phyloP scores from a whole-genome alignment of 441 rosid species.

The Capsella rubella region DNA sequence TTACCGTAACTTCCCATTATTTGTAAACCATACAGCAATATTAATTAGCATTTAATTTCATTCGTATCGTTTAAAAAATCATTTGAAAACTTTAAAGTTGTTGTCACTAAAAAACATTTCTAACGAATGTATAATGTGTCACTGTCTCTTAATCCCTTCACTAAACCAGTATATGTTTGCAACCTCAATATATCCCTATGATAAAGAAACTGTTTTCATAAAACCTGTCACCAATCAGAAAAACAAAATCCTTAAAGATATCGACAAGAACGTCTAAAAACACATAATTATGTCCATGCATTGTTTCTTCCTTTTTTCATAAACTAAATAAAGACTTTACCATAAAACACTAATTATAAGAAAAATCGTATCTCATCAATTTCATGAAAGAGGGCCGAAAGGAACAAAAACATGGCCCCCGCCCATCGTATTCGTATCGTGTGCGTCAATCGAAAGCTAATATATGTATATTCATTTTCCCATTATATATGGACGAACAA shows the following conservation, averaged over 20 bases:
- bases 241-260: conserved; percentile 12
- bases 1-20: background rate
- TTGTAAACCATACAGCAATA: background rate
- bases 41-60: background rate
- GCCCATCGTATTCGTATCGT: background rate
- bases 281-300: conserved; percentile 30
- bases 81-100: too few relatives aligned
- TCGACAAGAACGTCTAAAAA: conserved; percentile 36
- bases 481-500: background rate
- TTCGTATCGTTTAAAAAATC: too few relatives aligned
- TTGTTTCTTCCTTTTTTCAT: background rate
- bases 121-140: background rate
- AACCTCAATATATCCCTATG: background rate
- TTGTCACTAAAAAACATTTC: too few relatives aligned
- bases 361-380: conserved; percentile 11
- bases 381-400: conserved; percentile 32
- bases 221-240: background rate
- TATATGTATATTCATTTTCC: background rate
- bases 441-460: conserved; percentile 30
- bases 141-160: conserved; percentile 19
- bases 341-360: background rate
- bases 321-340: background rate
- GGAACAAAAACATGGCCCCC: conserved; percentile 24
- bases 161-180: too few relatives aligned
- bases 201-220: background rate